phyloP scores from a whole-genome alignment of 2,329 filamentous ascomycete genomes.

The Verticillium nonalfalfae region DNA sequence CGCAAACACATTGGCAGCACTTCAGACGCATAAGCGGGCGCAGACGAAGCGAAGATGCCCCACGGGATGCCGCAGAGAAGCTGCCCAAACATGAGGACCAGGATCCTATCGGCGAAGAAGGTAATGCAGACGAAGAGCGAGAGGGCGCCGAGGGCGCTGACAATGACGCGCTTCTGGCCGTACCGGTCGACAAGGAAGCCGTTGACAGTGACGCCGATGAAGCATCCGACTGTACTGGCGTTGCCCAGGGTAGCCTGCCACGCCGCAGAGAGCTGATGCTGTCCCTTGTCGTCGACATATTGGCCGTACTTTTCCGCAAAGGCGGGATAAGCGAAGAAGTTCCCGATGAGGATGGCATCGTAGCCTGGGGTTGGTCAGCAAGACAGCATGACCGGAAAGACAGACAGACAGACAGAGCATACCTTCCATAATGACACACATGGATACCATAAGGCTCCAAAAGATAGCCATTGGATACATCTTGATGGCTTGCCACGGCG shows the following conservation, averaged over 20 bases:
- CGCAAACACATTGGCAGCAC: constrained; percentile 22
- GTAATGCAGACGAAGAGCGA: constrained; percentile 31
- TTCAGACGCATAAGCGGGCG: constrained; percentile 35
- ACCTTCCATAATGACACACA: constrained; percentile 24
- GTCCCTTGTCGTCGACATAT: constrained; percentile 14
- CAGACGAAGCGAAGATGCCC: constrained; percentile 30
- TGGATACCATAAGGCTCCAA: constrained; percentile 17
- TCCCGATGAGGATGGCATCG: constrained; percentile 12
- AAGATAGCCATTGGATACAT: constrained; percentile 18
- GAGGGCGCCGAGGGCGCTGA: constrained; percentile 26
- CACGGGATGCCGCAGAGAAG: constrained; percentile 33
- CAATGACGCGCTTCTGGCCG: constrained; percentile 32
- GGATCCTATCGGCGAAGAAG: constrained; percentile 30
- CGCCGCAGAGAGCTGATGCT: constrained; percentile 29
- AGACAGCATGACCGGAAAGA: not conserved
- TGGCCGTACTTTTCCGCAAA: constrained; percentile 22
- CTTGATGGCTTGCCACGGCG: constrained; percentile 8
- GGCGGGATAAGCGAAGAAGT: constrained; percentile 19
- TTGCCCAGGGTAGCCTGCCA: constrained; percentile 41
- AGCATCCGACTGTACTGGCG: constrained; percentile 33
- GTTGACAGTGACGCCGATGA: constrained; percentile 36
- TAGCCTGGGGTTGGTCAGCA: constrained; percentile 2
- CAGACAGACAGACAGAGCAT: not conserved
- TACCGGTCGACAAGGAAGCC: constrained; percentile 32
- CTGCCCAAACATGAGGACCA: constrained; percentile 28